Evolutionary conservation across 2,329 filamentous ascomycete genomes (phyloP), one percentile per base, ranked within the genome.

Genomic region (Diaporthe vexans): DNA sequence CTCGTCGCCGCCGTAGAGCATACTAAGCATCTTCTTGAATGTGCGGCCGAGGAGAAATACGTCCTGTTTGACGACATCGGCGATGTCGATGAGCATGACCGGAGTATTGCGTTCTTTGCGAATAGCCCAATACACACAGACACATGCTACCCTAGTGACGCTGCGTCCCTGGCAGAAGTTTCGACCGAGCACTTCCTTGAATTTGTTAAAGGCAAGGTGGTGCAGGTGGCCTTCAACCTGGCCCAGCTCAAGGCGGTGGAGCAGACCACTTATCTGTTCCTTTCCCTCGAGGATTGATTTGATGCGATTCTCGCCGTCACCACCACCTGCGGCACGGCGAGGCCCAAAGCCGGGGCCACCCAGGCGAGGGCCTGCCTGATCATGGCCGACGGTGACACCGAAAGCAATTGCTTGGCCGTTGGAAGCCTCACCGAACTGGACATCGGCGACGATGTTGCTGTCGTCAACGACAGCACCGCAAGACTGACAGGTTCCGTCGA

Each of bases 41-140:
- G 94, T 94, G 76, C 94, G 92, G 56, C 97, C 97, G 19, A 99
- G 89, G 76, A 94, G 93, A 84, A 97, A 99, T 33, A 99, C 96
- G 78, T 98, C 98, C 81, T 97, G 91, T 85, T 90, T 89, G 72
- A 88, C 86, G 75, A 96, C 88, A 81, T 99, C 97, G 17, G 97
- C 94, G 81, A 99, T 91, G 81, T 99, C 97, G 82, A 99, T 98
- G 57, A 99, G 89, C 93, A 99, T 95, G 78, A 97, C 89, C 56
- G 93, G 94, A 81, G 97, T 97, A 33, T 92, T 92, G 57, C 91
- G 90, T 76, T 94, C 91, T 71, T 93, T 91, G 76, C 97, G 92
- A 80, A 95, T 97, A 19, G 95, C 95, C 72, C 94, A 93, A 79
- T 98, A 99, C 40, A 99, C 88, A 81, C 94, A 96, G 37, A 97